Conservation (phyloP, 805 yeast genomes). For the Kluyveromyces siamensis region DNA sequence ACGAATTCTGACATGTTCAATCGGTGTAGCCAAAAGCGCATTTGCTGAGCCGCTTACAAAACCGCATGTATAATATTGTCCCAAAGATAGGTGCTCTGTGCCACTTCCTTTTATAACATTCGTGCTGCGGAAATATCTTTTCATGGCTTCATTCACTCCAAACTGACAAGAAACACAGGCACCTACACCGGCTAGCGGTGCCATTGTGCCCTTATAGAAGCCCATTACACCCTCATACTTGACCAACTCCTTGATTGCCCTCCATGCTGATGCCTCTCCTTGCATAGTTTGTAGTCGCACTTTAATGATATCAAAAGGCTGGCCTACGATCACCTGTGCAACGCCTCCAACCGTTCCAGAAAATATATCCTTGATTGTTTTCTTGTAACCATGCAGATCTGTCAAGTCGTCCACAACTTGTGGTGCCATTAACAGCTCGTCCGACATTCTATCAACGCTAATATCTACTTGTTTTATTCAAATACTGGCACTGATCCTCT, state of each 20-base stretch:
- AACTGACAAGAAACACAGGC: conserved; percentile 96
- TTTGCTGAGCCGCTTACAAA: conserved; percentile 90
- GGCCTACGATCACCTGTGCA: conserved; percentile 92
- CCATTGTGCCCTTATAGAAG: conserved; percentile 87
- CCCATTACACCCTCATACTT: conserved; percentile 78
- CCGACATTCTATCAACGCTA: conserved; percentile 4
- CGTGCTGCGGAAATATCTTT: conserved; percentile 45
- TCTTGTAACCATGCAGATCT: conserved; percentile 4
- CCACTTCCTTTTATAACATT: background rate
- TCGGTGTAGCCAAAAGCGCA: conserved; percentile 84
- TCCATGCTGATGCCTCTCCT: conserved; percentile 60
- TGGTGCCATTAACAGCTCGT: conserved; percentile 5
- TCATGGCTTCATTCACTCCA: conserved; percentile 91
- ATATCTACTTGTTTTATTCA: background rate
- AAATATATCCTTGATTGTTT: conserved; percentile 65
- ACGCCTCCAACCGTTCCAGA: conserved; percentile 96
- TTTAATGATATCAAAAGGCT: conserved; percentile 92
- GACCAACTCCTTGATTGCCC: conserved; percentile 64
- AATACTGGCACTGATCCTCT: background rate
- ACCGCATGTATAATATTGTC: conserved; percentile 80
- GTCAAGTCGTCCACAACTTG: conserved; percentile 9
- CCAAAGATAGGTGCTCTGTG: conserved; percentile 25
- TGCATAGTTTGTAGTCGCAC: conserved; percentile 86
- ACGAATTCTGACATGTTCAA: conserved; percentile 89
- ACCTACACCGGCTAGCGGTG: conserved; percentile 94